These are phyloP conservation scores for Zhuliangozyma parablackwelliae DNA, from an alignment of 1,139 yeast genomes.

Conservation along the genomic window DNA sequence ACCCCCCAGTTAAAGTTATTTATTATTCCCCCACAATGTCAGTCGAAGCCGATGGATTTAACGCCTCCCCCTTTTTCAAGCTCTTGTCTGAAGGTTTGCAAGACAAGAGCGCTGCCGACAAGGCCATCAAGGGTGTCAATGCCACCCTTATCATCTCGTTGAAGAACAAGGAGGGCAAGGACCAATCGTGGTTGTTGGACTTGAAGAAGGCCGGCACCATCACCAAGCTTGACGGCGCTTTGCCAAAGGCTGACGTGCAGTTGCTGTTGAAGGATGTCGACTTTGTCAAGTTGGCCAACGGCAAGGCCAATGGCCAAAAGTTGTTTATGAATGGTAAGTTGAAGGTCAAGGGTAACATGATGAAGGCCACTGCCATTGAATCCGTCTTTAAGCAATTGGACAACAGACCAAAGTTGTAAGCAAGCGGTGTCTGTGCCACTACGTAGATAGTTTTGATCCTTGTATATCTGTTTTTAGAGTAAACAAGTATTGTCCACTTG, in stretches of 20 bases:
- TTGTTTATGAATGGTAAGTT: slow-evolving; percentile 80
- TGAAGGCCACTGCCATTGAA: slow-evolving; percentile 83
- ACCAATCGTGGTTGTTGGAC: slow-evolving; percentile 68
- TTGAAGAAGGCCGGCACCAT: slow-evolving; percentile 61
- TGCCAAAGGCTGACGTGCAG: slow-evolving; percentile 62
- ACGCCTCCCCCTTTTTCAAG: slow-evolving; percentile 44
- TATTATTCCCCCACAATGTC: slow-evolving; percentile 21
- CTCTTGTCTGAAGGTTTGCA: slow-evolving; percentile 38
- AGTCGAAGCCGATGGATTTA: slow-evolving; percentile 45
- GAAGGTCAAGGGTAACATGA: slow-evolving; percentile 83
- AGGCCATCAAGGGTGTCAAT: slow-evolving; percentile 50
- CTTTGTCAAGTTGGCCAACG: slow-evolving; percentile 65
- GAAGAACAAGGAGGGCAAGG: slow-evolving; percentile 63
- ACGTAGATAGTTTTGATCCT: too few species aligned
- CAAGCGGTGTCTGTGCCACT: too few species aligned
- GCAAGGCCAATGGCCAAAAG: slow-evolving; percentile 81
- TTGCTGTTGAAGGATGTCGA: slow-evolving; percentile 61
- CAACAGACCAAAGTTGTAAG: slow-evolving; percentile 41
- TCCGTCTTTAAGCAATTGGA: slow-evolving; percentile 64
- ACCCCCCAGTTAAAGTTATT: too few species aligned
- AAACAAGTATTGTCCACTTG: too few species aligned
- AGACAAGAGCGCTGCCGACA: slow-evolving; percentile 35
- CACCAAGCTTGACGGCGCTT: slow-evolving; percentile 44
- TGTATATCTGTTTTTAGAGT: too few species aligned
- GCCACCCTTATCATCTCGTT: slow-evolving; percentile 66